Base-by-base conservation (phyloP, 2,329 filamentous ascomycete genomes). In the Pseudopithomyces maydicus region DNA sequence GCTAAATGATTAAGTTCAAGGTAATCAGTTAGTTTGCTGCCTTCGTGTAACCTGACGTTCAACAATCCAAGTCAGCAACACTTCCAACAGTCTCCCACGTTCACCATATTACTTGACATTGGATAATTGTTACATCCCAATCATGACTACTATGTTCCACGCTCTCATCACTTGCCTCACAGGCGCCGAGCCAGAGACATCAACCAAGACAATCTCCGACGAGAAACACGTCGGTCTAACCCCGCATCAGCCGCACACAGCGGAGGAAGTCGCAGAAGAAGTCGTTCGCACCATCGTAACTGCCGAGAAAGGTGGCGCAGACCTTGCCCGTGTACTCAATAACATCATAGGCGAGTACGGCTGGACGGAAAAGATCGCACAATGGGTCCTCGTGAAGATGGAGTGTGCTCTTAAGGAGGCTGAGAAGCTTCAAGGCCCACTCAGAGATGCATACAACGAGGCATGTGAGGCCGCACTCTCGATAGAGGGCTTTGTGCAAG, bases 311-410 rank as follows among this genome's bases (percentile, higher is more conserved):
- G 56, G 62, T 17, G 62, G 55, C 6, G 39, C 52, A 11, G 51
- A 54, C 3, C 63, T 74, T 0, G 56, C 56, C 6, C 57, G 59
- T 39, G 52, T 64, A 12, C 63, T 74, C n/a, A 62, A 73, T 23
- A 51, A 66, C 41, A 61, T 67, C 29, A 62, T 75, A 14, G 57
- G 65, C 17, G 42, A 61, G 2, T 56, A 57, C 11, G 67, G 69
- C 35, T 77, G 72, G 74, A 70, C 59, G 10, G 65, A 74, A 44
- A 65, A 64, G 26, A 52, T 76, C 15, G 70, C 72, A 0, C 60
- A 74, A 38, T 63, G 59, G 44, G 50, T 72, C 6, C 58, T 77
- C 12, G 61, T 56, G 10, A 68, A 64, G 23, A 61, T 77, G 14
- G 59, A 67, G n/a, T 59, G 61, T 6, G 53, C 60, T 2, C 52